phyloP scores from a whole-genome alignment of 1,139 yeast genomes.

The Pichia sp. region DNA sequence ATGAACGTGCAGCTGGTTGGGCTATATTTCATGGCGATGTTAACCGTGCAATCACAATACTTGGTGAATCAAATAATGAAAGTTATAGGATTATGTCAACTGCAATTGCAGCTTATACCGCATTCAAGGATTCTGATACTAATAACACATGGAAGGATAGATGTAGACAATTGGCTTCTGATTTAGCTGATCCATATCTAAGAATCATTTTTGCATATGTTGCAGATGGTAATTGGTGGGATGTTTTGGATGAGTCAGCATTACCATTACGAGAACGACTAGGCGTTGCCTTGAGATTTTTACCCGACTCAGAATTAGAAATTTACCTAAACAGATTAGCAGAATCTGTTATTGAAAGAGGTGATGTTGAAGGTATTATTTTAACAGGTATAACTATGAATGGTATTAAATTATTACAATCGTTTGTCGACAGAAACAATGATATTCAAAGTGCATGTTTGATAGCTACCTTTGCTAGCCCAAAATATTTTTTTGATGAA shows the following conservation, averaged over 20 bases:
- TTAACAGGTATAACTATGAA: constrained; percentile 76
- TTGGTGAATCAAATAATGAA: constrained; percentile 53
- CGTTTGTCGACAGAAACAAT: constrained; percentile 82
- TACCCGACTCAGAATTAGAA: constrained; percentile 70
- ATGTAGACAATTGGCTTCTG: constrained; percentile 81
- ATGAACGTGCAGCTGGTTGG: constrained; percentile 96
- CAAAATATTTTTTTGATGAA: constrained; percentile 67
- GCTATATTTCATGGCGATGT: constrained; percentile 94
- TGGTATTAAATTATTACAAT: constrained; percentile 76
- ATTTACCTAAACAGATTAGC: constrained; percentile 65
- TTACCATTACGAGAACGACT: constrained; percentile 81
- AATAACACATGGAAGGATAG: constrained; percentile 93
- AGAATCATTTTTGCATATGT: constrained; percentile 90
- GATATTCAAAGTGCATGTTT: constrained; percentile 93
- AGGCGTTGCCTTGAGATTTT: constrained; percentile 82
- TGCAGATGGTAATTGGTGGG: constrained; percentile 96
- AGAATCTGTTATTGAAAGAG: constrained; percentile 62
- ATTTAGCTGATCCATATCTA: constrained; percentile 81
- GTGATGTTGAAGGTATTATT: constrained; percentile 86
- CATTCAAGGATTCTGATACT: constrained; percentile 42
- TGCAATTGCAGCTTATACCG: constrained; percentile 89
- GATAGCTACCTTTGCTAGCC: constrained; percentile 74
- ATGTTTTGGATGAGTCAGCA: constrained; percentile 84
- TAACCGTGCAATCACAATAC: constrained; percentile 66
- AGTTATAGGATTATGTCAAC: constrained; percentile 77